Evolutionary conservation across 2,329 filamentous ascomycete genomes (phyloP).

Genomic region (Pestalotiopsis sp.): DNA sequence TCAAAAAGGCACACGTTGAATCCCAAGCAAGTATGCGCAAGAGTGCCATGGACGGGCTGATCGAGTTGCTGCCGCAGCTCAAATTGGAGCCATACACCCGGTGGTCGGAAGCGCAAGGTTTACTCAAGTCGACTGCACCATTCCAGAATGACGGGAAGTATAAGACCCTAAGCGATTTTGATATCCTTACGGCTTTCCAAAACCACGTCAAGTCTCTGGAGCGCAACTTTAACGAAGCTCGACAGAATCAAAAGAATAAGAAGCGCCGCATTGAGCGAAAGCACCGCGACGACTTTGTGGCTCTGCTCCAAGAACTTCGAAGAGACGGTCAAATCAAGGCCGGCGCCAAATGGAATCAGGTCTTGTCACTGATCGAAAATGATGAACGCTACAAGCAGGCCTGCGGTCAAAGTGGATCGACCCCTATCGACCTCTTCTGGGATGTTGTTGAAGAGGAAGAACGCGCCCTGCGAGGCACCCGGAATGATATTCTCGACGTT

Average conservation of each 20-base stretch:
- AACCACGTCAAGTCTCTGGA: constrained; percentile 93
- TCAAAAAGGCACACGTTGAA: constrained; percentile 81
- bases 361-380: constrained; percentile 73
- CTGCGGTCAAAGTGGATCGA: constrained; percentile 82
- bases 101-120: constrained; percentile 87
- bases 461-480: constrained; percentile 75
- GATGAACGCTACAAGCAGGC: constrained; percentile 85
- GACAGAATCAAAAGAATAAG: constrained; percentile 83
- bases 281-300: constrained; percentile 79
- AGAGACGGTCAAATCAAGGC: constrained; percentile 82
- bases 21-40: constrained; percentile 73
- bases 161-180: constrained; percentile 81
- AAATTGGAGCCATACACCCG: constrained; percentile 91
- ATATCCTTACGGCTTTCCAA: constrained; percentile 91
- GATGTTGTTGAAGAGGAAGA: constrained; percentile 95
- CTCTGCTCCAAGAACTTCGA: constrained; percentile 75
- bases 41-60: constrained; percentile 82
- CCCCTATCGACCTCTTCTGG: constrained; percentile 92
- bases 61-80: constrained; percentile 76
- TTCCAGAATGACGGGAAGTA: constrained; percentile 86
- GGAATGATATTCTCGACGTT: constrained; percentile 85
- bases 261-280: constrained; percentile 84
- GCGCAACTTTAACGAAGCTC: constrained; percentile 85
- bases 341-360: constrained; percentile 85
- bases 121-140: constrained; percentile 76